phyloP scores from a whole-genome alignment of 1,284 basidiomycete genomes.

The Somion occarium region DNA sequence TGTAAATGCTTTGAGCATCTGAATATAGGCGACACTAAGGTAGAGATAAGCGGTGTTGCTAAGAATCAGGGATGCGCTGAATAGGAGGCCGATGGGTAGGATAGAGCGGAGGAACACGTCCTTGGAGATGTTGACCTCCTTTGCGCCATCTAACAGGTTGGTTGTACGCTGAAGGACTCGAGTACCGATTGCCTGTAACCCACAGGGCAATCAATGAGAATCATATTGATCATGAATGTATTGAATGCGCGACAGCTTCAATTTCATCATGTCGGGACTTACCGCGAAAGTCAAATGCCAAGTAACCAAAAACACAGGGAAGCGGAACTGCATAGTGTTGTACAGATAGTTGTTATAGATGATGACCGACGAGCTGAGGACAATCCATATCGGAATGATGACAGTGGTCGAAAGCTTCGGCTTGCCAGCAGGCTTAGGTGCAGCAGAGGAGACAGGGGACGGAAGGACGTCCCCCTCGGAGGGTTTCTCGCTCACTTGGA shows the following conservation, averaged over 20 bases:
- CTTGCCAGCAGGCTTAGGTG: conserved; percentile 33
- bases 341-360: conserved; percentile 97
- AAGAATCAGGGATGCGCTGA: conserved; percentile 88
- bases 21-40: conserved; percentile 90
- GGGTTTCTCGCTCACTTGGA: conserved; percentile 25
- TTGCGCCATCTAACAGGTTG: conserved; percentile 81
- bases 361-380: conserved; percentile 87
- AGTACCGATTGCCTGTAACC: conserved; percentile 76
- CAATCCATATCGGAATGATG: conserved; percentile 88
- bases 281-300: conserved; percentile 85
- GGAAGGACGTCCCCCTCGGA: conserved; percentile 35
- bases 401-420: conserved; percentile 52
- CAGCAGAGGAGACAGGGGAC: conserved; percentile 43
- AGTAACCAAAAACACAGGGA: conserved; percentile 85
- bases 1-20: conserved; percentile 99
- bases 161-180: conserved; percentile 88
- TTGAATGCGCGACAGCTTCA: not conserved
- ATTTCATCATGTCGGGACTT: conserved; percentile 25
- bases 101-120: conserved; percentile 86
- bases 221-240: no score
- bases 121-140: conserved; percentile 83
- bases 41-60: conserved; percentile 95
- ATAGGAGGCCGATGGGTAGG: conserved; percentile 89
- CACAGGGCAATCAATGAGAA: no score
- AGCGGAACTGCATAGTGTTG: conserved; percentile 78